Percentiles rank a stretch among this genome's conserved stretches.
phyloP scores from a whole-genome alignment of 1,284 basidiomycete genomes.

The Leucoagaricus sp. region DNA sequence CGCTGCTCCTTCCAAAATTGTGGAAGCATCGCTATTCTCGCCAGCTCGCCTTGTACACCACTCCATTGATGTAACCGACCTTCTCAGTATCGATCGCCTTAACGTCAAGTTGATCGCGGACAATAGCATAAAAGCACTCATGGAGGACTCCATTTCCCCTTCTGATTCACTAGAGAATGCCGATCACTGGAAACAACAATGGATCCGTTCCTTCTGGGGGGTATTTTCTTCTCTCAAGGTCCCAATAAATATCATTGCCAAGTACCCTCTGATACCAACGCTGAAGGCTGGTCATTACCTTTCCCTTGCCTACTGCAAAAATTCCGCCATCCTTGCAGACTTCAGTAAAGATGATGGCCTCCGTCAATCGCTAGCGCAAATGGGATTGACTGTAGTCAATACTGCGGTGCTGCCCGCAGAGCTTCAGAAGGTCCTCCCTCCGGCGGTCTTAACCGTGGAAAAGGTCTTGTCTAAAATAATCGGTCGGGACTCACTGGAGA shows the following conservation, averaged over 20 bases:
- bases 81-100: constrained; percentile 21
- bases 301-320: constrained; percentile 25
- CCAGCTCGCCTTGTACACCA: constrained; percentile 30
- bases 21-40: constrained; percentile 18
- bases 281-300: constrained; percentile 23
- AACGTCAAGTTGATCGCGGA: constrained; percentile 27
- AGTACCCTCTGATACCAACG: constrained; percentile 32
- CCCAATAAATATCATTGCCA: constrained; percentile 13
- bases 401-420: neutral
- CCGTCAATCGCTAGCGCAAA: constrained; percentile 20
- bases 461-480: constrained; percentile 9
- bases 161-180: constrained; percentile 10
- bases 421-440: neutral
- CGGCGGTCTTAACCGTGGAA: constrained; percentile 4
- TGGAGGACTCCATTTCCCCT: constrained; percentile 19
- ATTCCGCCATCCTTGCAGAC: constrained; percentile 21
- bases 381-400: constrained; percentile 26
- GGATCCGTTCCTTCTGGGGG: constrained; percentile 27
- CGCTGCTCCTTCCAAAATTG: neutral
- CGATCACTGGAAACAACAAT: constrained; percentile 10
- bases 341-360: constrained; percentile 18
- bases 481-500: neutral
- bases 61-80: constrained; percentile 12
- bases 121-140: constrained; percentile 22
- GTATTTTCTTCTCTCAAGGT: constrained; percentile 21